phyloP scores from a whole-genome alignment of 768 basidiomycete genomes.

The Tricholoma bakamatsutake region DNA sequence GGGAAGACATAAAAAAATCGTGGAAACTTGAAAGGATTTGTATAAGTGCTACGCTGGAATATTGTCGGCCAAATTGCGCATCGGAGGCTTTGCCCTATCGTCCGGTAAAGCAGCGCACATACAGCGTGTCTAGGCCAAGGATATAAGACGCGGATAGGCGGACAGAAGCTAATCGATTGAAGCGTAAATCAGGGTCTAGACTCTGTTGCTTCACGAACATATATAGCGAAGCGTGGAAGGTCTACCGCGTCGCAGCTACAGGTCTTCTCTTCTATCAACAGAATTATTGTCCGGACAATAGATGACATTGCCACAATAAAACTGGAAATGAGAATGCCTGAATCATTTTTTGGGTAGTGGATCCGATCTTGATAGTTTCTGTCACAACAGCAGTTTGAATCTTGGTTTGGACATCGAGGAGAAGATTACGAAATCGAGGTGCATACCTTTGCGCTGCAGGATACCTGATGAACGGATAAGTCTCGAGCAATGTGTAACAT shows the following conservation, averaged over 20 bases:
- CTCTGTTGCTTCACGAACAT: not conserved
- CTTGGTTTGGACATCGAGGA: not conserved
- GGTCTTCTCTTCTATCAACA: not conserved
- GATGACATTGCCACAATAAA: not conserved
- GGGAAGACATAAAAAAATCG: not conserved
- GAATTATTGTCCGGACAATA: not conserved
- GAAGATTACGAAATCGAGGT: not conserved
- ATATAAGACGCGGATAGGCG: not conserved
- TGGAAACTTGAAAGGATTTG: not conserved
- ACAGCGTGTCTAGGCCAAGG: not conserved
- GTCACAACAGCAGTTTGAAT: not conserved
- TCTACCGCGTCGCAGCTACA: not conserved
- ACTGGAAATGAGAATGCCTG: not conserved
- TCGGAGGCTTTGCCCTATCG: not conserved
- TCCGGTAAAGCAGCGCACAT: not conserved
- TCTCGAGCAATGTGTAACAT: not conserved
- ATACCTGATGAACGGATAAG: not conserved
- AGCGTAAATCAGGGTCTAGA: not conserved
- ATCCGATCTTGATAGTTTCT: not conserved
- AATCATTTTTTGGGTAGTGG: not conserved
- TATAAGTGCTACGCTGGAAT: not conserved
- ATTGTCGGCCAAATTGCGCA: not conserved
- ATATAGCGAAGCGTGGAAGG: not conserved
- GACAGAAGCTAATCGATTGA: not conserved
- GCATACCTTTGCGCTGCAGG: not conserved